phyloP scores from a whole-genome alignment of 192 early-diverging fungal species.

The Coemansia sp. region DNA sequence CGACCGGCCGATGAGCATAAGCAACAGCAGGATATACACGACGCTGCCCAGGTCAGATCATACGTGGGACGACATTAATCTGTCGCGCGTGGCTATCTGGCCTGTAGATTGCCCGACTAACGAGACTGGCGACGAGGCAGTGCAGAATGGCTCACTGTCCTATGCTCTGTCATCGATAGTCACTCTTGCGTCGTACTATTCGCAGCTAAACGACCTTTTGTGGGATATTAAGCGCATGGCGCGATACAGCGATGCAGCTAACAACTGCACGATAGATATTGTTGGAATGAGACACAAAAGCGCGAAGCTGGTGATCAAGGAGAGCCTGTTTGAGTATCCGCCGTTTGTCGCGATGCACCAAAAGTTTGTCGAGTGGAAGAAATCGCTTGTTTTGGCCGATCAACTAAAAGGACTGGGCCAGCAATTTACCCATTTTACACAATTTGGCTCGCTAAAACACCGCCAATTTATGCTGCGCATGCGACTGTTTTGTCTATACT shows the following conservation, averaged over 20 bases:
- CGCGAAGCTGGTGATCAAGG: background rate
- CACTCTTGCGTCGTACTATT: slow-evolving; percentile 17
- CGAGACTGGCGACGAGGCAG: background rate
- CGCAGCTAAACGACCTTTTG: slow-evolving; percentile 25
- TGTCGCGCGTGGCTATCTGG: background rate
- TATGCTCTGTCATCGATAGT: slow-evolving; percentile 18
- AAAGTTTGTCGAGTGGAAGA: slow-evolving; percentile 17
- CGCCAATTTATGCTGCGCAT: slow-evolving; percentile 29
- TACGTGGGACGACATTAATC: slow-evolving; percentile 6
- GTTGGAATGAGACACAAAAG: background rate
- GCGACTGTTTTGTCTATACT: slow-evolving; percentile 38
- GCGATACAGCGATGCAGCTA: background rate
- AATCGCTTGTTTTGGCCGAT: slow-evolving; percentile 13
- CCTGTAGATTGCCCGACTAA: background rate
- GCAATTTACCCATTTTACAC: slow-evolving; percentile 6
- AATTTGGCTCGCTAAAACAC: slow-evolving; percentile 32
- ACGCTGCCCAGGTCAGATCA: slow-evolving; percentile 6
- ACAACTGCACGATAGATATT: background rate
- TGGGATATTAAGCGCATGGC: slow-evolving; percentile 21
- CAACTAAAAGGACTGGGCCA: slow-evolving; percentile 5
- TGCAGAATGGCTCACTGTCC: slow-evolving; percentile 6
- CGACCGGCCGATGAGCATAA: slow-evolving; percentile 27
- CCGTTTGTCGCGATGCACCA: slow-evolving; percentile 27
- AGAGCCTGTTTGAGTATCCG: slow-evolving; percentile 28
- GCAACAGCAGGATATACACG: slow-evolving; percentile 9